These are phyloP conservation scores for Penicillium fimorum DNA, from an alignment of 495 filamentous ascomycete genomes.

Conservation along the genomic window DNA sequence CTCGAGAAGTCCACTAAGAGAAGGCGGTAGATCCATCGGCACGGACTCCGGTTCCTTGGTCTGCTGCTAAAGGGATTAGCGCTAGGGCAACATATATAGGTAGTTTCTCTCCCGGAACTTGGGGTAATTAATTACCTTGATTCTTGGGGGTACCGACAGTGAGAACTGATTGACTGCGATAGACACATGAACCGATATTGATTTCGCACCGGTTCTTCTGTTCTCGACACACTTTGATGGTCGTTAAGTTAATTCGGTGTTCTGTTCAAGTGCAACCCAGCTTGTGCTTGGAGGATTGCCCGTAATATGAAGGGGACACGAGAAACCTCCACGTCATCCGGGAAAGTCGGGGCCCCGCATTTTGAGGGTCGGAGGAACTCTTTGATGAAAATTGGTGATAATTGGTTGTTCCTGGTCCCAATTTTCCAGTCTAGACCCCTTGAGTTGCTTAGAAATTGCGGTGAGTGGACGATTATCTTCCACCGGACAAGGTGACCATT, in stretches of 20 bases:
- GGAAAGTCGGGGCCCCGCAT: conserved; percentile 5
- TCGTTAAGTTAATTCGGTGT: not conserved
- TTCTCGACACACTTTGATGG: not conserved
- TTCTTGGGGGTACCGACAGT: not conserved
- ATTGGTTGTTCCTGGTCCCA: not conserved
- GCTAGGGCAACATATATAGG: not conserved
- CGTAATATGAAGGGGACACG: conserved; percentile 8
- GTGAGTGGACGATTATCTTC: conserved; percentile 5
- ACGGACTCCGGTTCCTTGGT: not conserved
- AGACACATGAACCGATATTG: not conserved
- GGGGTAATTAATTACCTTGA: not conserved
- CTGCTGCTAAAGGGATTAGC: conserved; percentile 4
- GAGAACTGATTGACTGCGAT: not conserved
- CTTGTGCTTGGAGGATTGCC: not conserved
- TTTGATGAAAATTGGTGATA: not conserved
- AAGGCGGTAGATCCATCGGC: conserved; percentile 3
- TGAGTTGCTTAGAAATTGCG: not conserved
- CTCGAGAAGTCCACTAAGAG: conserved; percentile 4
- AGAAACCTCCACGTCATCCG: not conserved
- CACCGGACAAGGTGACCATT: not conserved
- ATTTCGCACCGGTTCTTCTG: not conserved
- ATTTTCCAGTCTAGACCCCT: not conserved
- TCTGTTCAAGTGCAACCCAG: not conserved
- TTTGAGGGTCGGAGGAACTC: not conserved
- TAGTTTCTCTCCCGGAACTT: not conserved